phyloP scores from a whole-genome alignment of 805 yeast genomes.

The Candida tallmaniae region DNA sequence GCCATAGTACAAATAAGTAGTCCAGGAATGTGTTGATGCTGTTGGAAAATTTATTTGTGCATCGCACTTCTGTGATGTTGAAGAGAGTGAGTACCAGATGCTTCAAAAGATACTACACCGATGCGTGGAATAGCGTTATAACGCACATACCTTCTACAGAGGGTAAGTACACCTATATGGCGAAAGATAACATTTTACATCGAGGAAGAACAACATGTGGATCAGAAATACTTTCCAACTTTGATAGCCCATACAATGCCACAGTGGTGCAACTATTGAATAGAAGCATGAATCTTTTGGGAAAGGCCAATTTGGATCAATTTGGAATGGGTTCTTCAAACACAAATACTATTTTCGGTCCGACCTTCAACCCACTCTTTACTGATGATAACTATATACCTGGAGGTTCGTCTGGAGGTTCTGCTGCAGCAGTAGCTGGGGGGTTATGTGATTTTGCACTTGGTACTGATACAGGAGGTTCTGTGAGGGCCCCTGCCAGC shows the following conservation, averaged over 20 bases:
- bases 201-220: slow-evolving; percentile 70
- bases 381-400: slow-evolving; percentile 29
- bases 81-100: no score
- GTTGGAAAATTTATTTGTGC: no score
- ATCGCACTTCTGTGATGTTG: no score
- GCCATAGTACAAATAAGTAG: no score
- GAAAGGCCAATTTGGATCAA: slow-evolving; percentile 92
- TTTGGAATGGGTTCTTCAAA: slow-evolving; percentile 94
- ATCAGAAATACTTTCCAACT: slow-evolving; percentile 57
- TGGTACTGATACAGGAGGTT: slow-evolving; percentile 98
- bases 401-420: slow-evolving; percentile 97
- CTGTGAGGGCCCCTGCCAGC: slow-evolving; percentile 88
- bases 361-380: slow-evolving; percentile 50
- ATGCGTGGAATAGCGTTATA: slow-evolving; percentile 15
- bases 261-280: slow-evolving; percentile 60
- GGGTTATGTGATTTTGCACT: slow-evolving; percentile 67
- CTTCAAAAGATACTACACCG: slow-evolving; percentile 2
- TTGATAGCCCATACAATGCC: slow-evolving; percentile 75
- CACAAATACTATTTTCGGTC: slow-evolving; percentile 51
- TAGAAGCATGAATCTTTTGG: slow-evolving; percentile 54
- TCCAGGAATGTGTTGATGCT: no score
- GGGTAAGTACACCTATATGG: slow-evolving; percentile 7
- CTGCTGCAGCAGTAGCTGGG: slow-evolving; percentile 87
- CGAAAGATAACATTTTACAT: slow-evolving; percentile 77
- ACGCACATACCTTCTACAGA: neutral